phyloP scores from a whole-genome alignment of 805 yeast genomes.

The Suhomyces sp. region DNA sequence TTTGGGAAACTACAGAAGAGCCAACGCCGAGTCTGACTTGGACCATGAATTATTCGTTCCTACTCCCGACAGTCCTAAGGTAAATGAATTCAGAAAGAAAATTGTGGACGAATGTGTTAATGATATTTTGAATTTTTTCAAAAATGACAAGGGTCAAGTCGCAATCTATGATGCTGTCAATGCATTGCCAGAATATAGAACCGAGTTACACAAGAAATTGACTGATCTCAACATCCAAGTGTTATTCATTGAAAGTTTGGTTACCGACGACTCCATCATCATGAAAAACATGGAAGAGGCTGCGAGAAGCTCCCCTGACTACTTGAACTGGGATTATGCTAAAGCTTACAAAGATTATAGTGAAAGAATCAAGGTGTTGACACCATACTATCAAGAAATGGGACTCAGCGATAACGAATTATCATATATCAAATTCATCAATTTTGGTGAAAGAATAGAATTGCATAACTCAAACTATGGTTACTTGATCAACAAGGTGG shows the following conservation, averaged over 20 bases:
- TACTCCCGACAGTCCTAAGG: slow-evolving; percentile 45
- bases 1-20: slow-evolving; percentile 85
- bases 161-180: slow-evolving; percentile 96
- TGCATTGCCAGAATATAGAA: slow-evolving; percentile 69
- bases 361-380: slow-evolving; percentile 65
- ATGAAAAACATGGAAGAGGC: slow-evolving; percentile 72
- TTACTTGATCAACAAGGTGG: slow-evolving; percentile 85
- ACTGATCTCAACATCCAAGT: slow-evolving; percentile 64
- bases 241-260: slow-evolving; percentile 82
- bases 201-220: slow-evolving; percentile 55
- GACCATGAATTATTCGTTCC: slow-evolving; percentile 72
- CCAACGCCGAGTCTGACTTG: slow-evolving; percentile 46
- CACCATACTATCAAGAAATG: slow-evolving; percentile 73
- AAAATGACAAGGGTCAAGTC: slow-evolving; percentile 81
- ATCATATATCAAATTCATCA: slow-evolving; percentile 80
- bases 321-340: slow-evolving; percentile 68
- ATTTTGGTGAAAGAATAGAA: slow-evolving; percentile 83
- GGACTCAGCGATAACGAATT: slow-evolving; percentile 50
- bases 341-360: slow-evolving; percentile 77
- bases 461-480: slow-evolving; percentile 83
- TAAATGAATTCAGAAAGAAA: slow-evolving; percentile 51
- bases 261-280: slow-evolving; percentile 69
- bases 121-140: slow-evolving; percentile 72
- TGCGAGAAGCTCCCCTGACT: slow-evolving; percentile 87
- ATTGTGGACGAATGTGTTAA: slow-evolving; percentile 62